Evolutionary conservation across 2,329 filamentous ascomycete genomes (phyloP).

Genomic region (Aspergillus ochraceoroseus): DNA sequence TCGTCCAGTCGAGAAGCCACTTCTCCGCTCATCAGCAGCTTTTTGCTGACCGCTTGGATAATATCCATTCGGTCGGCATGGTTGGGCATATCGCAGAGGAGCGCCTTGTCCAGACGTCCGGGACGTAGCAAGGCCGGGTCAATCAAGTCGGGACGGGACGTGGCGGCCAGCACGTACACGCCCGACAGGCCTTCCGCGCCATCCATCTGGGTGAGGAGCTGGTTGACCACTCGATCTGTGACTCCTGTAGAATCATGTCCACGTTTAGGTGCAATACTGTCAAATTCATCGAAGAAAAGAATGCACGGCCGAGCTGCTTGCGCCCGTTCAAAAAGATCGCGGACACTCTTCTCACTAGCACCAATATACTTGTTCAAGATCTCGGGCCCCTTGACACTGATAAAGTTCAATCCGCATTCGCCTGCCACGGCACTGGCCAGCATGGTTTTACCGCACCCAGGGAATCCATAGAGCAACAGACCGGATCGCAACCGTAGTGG

Average conservation of each 20-base stretch:
- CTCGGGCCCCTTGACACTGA: slow-evolving; percentile 95
- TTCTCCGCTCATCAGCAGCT: slow-evolving; percentile 67
- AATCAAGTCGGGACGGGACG: slow-evolving; percentile 86
- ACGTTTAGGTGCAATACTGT: slow-evolving; percentile 93
- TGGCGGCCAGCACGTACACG: slow-evolving; percentile 94
- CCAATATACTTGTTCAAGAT: slow-evolving; percentile 99
- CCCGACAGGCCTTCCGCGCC: slow-evolving; percentile 91
- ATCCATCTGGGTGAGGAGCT: slow-evolving; percentile 97
- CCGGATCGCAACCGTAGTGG: slow-evolving; percentile 91
- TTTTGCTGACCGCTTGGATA: slow-evolving; percentile 72
- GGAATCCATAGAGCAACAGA: slow-evolving; percentile 86
- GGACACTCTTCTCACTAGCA: slow-evolving; percentile 90
- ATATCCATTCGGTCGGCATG: slow-evolving; percentile 82
- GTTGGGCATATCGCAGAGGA: slow-evolving; percentile 84
- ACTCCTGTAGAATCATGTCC: slow-evolving; percentile 96
- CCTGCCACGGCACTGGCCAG: slow-evolving; percentile 95
- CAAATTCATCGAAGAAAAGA: slow-evolving; percentile 97
- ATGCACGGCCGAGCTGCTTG: slow-evolving; percentile 85
- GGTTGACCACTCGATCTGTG: slow-evolving; percentile 97
- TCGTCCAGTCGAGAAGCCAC: slow-evolving; percentile 63
- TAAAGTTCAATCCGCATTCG: slow-evolving; percentile 97
- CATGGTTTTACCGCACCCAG: slow-evolving; percentile 93
- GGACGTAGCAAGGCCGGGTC: slow-evolving; percentile 89
- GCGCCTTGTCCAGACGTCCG: slow-evolving; percentile 84
- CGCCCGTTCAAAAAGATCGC: slow-evolving; percentile 90